Evolutionary conservation across 2,329 filamentous ascomycete genomes (phyloP).

Genomic region (Trichoderma sp.): DNA sequence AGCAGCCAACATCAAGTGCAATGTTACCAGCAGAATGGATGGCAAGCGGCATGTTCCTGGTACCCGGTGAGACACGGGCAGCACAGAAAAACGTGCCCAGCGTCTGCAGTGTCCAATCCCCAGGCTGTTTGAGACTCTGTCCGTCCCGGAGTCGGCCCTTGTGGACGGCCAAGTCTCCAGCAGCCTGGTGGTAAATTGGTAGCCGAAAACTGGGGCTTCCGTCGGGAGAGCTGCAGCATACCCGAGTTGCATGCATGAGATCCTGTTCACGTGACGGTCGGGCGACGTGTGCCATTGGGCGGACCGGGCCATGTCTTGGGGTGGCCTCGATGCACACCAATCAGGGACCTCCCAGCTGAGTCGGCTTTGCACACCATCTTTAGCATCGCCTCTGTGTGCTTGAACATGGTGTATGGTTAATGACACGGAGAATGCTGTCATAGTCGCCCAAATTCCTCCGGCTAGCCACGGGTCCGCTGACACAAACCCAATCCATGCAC

Average conservation of each 20-base stretch:
- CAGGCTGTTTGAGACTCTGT: neutral
- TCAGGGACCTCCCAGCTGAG: slow-evolving; percentile 18
- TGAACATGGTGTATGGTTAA: slow-evolving; percentile 1
- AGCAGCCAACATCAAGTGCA: neutral
- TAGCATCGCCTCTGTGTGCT: neutral
- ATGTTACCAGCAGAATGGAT: neutral
- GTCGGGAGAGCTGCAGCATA: slow-evolving; percentile 36
- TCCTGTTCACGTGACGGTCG: slow-evolving; percentile 35
- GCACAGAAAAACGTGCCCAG: neutral
- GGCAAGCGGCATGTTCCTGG: neutral
- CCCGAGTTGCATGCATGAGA: slow-evolving; percentile 35
- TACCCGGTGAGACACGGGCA: slow-evolving; percentile 5
- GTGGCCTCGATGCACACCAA: slow-evolving; percentile 26
- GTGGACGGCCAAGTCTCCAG: slow-evolving; percentile 11
- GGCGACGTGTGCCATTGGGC: slow-evolving; percentile 39
- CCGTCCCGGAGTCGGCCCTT: slow-evolving; percentile 7
- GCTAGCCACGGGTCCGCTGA: slow-evolving; percentile 14
- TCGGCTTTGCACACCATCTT: slow-evolving; percentile 1
- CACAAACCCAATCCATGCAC: neutral
- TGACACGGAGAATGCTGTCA: neutral
- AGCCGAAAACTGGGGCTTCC: slow-evolving; percentile 30
- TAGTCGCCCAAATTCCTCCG: neutral
- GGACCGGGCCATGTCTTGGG: slow-evolving; percentile 36
- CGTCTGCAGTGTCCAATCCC: neutral
- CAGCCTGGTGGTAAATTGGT: slow-evolving; percentile 13